These are phyloP conservation scores for Hyaloscypha hepaticicola DNA, from an alignment of 495 filamentous ascomycete genomes.

Conservation along the genomic window DNA sequence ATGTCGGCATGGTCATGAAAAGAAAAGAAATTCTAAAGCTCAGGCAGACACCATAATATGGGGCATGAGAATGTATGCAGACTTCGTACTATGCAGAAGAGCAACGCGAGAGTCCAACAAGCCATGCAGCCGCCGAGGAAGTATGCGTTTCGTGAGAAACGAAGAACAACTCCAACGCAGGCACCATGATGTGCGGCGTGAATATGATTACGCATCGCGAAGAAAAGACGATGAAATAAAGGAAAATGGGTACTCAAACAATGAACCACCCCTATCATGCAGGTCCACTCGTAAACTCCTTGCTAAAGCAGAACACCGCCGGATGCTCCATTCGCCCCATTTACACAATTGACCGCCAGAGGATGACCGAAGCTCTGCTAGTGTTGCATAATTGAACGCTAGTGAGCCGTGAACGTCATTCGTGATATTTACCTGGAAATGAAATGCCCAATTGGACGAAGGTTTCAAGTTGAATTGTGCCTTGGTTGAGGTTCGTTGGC, in stretches of 20 bases:
- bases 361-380: background rate
- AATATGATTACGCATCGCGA: background rate
- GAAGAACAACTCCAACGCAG: too few species aligned
- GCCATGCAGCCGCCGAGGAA: too few species aligned
- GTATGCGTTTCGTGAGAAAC: too few species aligned
- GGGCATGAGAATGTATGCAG: too few species aligned
- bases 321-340: background rate
- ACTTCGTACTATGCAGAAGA: too few species aligned
- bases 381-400: background rate
- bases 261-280: background rate
- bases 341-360: background rate
- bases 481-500: too few species aligned
- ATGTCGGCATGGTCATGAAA: too few species aligned
- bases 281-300: background rate
- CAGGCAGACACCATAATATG: background rate
- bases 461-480: background rate
- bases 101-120: too few species aligned
- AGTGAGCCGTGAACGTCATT: background rate
- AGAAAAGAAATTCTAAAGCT: too few species aligned
- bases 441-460: background rate
- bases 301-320: background rate
- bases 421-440: background rate
- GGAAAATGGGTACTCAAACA: background rate
- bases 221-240: too few species aligned
- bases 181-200: too few species aligned